A percentile compares a stretch with the other conserved stretches of the same genome.
Conservation (phyloP, 371 early-diverging fungal species). For the Edhazardia aedis region DNA sequence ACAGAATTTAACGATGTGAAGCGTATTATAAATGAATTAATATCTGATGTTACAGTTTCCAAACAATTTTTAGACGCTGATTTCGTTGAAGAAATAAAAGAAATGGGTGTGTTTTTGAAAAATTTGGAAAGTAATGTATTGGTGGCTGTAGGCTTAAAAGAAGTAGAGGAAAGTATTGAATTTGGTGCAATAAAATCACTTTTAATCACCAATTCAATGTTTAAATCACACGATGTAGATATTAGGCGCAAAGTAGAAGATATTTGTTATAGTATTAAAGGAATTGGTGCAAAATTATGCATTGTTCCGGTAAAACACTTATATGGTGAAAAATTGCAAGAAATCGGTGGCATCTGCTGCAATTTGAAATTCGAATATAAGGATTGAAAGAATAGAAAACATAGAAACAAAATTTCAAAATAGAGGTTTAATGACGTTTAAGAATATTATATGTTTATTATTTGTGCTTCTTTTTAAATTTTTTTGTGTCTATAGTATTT, state of each 20-base stretch:
- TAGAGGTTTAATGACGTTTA: too few relatives aligned
- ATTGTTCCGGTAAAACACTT: constrained; percentile 36
- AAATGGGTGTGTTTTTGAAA: constrained; percentile 21
- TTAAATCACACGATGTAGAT: constrained; percentile 23
- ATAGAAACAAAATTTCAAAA: too few relatives aligned
- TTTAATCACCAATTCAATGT: constrained; percentile 31
- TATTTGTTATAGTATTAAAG: constrained; percentile 16
- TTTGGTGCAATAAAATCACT: constrained; percentile 37
- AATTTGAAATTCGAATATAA: constrained; percentile 29
- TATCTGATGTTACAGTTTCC: constrained; percentile 15
- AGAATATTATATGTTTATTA: too few relatives aligned
- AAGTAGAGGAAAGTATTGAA: constrained; percentile 33
- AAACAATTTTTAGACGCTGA: constrained; percentile 18
- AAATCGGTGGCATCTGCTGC: constrained; percentile 34
- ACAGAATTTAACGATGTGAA: constrained; percentile 15
- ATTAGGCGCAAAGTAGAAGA: constrained; percentile 24
- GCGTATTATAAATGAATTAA: constrained; percentile 23
- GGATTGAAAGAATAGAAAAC: too few relatives aligned
- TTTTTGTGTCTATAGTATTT: too few relatives aligned
- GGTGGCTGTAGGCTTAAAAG: constrained; percentile 28
- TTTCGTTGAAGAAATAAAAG: constrained; percentile 34
- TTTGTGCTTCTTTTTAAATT: too few relatives aligned
- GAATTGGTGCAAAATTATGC: constrained; percentile 23
- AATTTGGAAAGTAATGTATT: constrained; percentile 9
- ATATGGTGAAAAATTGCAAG: constrained; percentile 31